Conservation (phyloP, 1,139 yeast genomes). For the Pichia norvegensis region DNA sequence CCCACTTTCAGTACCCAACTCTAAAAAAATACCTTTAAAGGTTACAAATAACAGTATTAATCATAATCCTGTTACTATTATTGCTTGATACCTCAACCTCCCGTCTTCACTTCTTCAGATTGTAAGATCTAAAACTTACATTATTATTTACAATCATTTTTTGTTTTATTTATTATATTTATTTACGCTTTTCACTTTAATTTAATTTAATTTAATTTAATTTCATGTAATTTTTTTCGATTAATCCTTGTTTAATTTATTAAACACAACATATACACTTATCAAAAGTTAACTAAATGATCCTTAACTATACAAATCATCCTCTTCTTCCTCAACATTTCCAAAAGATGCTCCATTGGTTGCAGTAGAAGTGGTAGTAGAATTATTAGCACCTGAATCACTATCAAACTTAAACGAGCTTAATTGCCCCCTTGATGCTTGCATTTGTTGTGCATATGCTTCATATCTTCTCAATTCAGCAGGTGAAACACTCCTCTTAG, state of each 20-base stretch:
- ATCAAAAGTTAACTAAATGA: background rate
- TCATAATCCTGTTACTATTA: background rate
- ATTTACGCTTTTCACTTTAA: too few species aligned
- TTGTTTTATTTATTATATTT: too few species aligned
- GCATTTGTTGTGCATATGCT: slow-evolving; percentile 95
- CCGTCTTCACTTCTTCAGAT: background rate
- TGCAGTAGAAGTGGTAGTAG: slow-evolving; percentile 33
- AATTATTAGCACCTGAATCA: slow-evolving; percentile 31
- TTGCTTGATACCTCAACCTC: background rate
- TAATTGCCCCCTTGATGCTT: slow-evolving; percentile 90
- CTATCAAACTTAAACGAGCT: slow-evolving; percentile 66
- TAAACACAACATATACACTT: background rate
- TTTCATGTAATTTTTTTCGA: background rate
- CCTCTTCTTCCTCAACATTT: slow-evolving; percentile 70
- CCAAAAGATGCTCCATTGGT: slow-evolving; percentile 33
- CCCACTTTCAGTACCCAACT: background rate
- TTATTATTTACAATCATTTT: too few species aligned
- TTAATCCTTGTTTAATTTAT: slow-evolving; percentile 1
- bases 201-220: background rate
- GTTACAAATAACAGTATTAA: background rate
- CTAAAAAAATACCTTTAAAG: background rate
- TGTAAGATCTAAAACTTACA: too few species aligned
- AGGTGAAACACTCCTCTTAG: slow-evolving; percentile 93
- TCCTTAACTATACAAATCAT: slow-evolving; percentile 76
- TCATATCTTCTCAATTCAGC: slow-evolving; percentile 98